A percentile compares a stretch with the other conserved stretches of the same genome.
Conservation (phyloP, 495 filamentous ascomycete genomes). For the Xylaria scruposa region DNA sequence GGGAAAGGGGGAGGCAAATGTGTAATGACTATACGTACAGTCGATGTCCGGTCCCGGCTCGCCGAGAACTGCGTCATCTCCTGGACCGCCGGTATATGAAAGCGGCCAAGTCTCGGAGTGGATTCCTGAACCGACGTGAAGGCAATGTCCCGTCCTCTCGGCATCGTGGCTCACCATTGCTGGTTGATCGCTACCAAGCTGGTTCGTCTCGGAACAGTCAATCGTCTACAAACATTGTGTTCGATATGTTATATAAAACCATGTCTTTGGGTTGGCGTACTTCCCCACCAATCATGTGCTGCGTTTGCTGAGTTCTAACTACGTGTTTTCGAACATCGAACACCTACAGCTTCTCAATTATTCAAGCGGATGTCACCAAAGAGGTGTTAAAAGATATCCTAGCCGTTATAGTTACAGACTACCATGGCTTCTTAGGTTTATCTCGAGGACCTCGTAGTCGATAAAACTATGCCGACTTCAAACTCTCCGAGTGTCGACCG, state of each 20-base stretch:
- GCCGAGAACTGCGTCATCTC: background rate
- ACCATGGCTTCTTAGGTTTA: no score
- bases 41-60: constrained; percentile 12
- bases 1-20: background rate
- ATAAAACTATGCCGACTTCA: background rate
- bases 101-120: background rate
- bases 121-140: constrained; percentile 2
- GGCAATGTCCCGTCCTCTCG: constrained; percentile 5
- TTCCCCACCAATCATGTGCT: background rate
- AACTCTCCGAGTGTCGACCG: background rate
- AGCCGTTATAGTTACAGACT: background rate
- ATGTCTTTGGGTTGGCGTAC: background rate
- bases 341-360: background rate
- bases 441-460: background rate
- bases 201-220: background rate
- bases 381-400: background rate
- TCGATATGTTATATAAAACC: background rate
- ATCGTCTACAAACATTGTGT: background rate
- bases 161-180: background rate
- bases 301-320: background rate
- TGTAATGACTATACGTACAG: background rate
- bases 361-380: background rate
- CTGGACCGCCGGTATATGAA: background rate
- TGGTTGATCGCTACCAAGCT: background rate
- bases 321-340: background rate